Conservation (phyloP, 345 rosid genomes). For the Leavenworthia alabamica region DNA sequence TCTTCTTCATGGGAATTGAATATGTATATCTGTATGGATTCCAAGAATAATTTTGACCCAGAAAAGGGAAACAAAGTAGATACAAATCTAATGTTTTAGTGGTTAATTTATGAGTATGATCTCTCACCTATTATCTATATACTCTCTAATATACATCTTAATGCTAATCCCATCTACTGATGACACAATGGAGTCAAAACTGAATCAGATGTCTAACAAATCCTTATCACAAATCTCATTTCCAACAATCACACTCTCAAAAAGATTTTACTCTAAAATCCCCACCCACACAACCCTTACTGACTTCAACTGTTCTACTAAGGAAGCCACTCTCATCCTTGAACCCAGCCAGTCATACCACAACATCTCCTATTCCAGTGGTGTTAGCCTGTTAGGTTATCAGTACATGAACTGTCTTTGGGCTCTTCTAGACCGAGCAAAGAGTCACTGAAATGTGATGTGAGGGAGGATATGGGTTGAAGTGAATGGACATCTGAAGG, state of each 20-base stretch:
- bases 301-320: neutral
- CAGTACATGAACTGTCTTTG: neutral
- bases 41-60: conserved; percentile 19
- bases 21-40: conserved; percentile 16
- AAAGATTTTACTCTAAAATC: conserved; percentile 20
- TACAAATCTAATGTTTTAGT: conserved; percentile 17
- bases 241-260: conserved; percentile 21
- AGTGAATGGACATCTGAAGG: neutral
- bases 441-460: neutral
- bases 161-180: conserved; percentile 18
- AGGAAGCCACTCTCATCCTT: conserved; percentile 4
- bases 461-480: conserved; percentile 1
- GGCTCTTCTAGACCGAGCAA: neutral
- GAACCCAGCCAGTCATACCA: conserved; percentile 2
- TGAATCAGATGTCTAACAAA: conserved; percentile 14
- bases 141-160: conserved; percentile 30
- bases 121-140: conserved; percentile 17
- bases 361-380: neutral
- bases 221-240: neutral
- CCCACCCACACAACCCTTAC: conserved; percentile 7
- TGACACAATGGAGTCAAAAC: conserved; percentile 19
- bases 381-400: neutral
- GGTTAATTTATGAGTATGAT: conserved; percentile 18
- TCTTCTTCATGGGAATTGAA: too few relatives aligned
- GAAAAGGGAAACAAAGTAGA: too few relatives aligned